Evolutionary conservation across 192 early-diverging fungal genomes (phyloP).

Genomic region (Mortierella antarctica): DNA sequence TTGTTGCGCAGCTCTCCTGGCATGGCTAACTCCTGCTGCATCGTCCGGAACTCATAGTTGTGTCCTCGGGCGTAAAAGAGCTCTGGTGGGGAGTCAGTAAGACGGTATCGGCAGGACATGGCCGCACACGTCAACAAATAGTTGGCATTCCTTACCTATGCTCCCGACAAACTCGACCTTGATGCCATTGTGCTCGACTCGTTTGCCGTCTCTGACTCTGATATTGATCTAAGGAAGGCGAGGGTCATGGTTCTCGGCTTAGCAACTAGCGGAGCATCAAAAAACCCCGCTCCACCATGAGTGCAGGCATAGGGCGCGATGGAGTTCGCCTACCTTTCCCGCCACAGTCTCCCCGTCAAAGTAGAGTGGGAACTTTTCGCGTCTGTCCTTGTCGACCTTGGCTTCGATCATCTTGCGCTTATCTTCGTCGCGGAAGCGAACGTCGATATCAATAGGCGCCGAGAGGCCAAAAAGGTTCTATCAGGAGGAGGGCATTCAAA

Average conservation of each 20-base stretch:
- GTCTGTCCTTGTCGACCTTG: conserved; percentile 92
- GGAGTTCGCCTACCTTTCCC: conserved; percentile 80
- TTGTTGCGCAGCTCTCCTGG: conserved; percentile 91
- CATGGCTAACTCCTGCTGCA: conserved; percentile 93
- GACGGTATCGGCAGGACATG: not conserved
- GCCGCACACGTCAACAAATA: not conserved
- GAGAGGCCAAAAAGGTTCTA: conserved; percentile 85
- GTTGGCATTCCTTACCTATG: conserved; percentile 72
- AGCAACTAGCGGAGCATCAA: not conserved
- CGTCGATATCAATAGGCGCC: conserved; percentile 87
- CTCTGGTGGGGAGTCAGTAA: conserved; percentile 61
- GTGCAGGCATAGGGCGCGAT: not conserved
- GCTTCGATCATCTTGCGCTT: conserved; percentile 93
- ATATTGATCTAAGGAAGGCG: conserved; percentile 71
- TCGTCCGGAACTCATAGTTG: conserved; percentile 94
- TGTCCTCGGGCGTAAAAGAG: conserved; percentile 96
- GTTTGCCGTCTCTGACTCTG: conserved; percentile 88
- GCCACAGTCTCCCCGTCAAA: conserved; percentile 95
- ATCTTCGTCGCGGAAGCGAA: conserved; percentile 87
- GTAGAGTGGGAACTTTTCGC: conserved; percentile 93
- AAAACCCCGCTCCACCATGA: too few relatives aligned
- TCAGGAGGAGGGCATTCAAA: not conserved
- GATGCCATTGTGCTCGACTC: conserved; percentile 97
- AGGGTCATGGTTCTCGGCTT: not conserved
- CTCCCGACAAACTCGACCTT: conserved; percentile 99